These are phyloP conservation scores for Parastagonospora nodorum DNA, from an alignment of 2,329 filamentous ascomycete species.

Conservation along the genomic window DNA sequence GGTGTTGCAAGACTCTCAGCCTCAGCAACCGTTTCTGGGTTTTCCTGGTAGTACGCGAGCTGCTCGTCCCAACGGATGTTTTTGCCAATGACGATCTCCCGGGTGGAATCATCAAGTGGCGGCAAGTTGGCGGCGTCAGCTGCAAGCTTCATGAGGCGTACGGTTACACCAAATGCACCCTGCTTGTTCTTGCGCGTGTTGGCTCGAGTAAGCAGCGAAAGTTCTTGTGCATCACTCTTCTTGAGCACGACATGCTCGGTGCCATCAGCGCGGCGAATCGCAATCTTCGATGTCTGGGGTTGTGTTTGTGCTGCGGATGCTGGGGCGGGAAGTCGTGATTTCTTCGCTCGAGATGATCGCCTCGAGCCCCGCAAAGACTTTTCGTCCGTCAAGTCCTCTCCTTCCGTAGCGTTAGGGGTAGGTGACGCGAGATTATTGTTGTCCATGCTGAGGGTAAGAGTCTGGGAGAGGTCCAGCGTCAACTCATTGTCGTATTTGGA, in stretches of 20 bases:
- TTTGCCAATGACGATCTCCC: slow-evolving; percentile 28
- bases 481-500: slow-evolving; percentile 43
- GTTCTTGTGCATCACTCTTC: slow-evolving; percentile 55
- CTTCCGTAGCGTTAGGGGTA: slow-evolving; percentile 10
- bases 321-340: slow-evolving; percentile 41
- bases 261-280: slow-evolving; percentile 50
- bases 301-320: slow-evolving; percentile 20
- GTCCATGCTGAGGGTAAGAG: slow-evolving; percentile 28
- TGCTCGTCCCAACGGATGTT: slow-evolving; percentile 55
- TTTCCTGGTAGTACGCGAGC: slow-evolving; percentile 53
- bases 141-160: slow-evolving; percentile 50
- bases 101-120: slow-evolving; percentile 13
- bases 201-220: slow-evolving; percentile 50
- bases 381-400: slow-evolving; percentile 17
- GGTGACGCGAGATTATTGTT: slow-evolving; percentile 23
- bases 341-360: slow-evolving; percentile 42
- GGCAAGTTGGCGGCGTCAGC: slow-evolving; percentile 31
- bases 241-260: slow-evolving; percentile 52
- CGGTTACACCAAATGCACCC: slow-evolving; percentile 49
- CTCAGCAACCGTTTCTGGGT: slow-evolving; percentile 38
- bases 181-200: slow-evolving; percentile 60
- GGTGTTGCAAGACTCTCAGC: slow-evolving; percentile 37
- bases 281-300: slow-evolving; percentile 47
- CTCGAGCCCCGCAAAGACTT: slow-evolving; percentile 28
- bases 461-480: slow-evolving; percentile 38